Evolutionary conservation across 2,329 filamentous ascomycete genomes (phyloP), one percentile per base, ranked within the genome.

Genomic region (Calonectria fujianensis): DNA sequence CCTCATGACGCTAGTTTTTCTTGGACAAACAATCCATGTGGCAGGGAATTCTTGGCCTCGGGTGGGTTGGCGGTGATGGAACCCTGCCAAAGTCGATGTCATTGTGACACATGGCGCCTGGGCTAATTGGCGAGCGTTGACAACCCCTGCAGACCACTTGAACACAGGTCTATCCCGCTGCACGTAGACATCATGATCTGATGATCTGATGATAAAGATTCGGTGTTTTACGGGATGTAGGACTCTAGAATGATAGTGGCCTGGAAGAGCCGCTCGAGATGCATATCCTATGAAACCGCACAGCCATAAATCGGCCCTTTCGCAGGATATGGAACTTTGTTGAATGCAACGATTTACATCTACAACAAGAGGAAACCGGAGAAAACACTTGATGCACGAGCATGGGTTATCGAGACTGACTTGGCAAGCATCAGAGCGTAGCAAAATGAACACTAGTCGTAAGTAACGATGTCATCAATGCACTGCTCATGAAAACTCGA

Each of bases 161-260:
- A 41, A 45, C 57, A 39, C 57, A 41, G 27, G 32, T 63, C 4
- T 39, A 57, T 57, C 24, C 39, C 24, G 14, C 24, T 41, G 35
- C n/a, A 16, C 39, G 35, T 9, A 63, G 39, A 63, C 35, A 63
- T 27, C 57, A 63, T 63, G 57, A 63, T 63, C 57, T 63, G 57
- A 63, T 63, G 57, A 63, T 63, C 35, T 63, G 57, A 63, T 29
- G 14, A 37, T 18, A 10, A 29, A 29, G 29, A 10, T 41, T 39
- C 24, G 20, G 37, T 63, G 39, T 63, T 39, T 63, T 29, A 20
- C 35, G 3, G 39, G 37, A 41, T 39, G n/a, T 16, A 41, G 24
- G 24, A 41, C 24, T 61, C 24, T 41, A 11, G 35, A 20, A 18
- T n/a, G 14, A 37, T 39, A 20, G 29, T 29, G 24, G 52, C 31